Percentiles rank a stretch among this genome's conserved stretches.
Conservation (phyloP, 106 monocot genomes). For the Triglochin maritima region DNA sequence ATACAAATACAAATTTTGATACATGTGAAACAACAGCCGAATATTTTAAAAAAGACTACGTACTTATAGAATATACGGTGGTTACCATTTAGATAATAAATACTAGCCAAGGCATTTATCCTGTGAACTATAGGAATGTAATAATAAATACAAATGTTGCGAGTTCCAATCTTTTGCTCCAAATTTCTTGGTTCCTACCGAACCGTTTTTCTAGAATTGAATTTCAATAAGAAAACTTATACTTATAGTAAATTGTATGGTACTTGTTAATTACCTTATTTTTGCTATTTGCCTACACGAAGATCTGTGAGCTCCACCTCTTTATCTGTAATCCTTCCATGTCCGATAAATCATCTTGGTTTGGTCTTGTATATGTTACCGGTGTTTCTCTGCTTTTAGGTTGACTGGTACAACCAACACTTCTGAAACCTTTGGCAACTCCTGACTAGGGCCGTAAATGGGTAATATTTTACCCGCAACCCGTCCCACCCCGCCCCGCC, state of each 20-base stretch:
- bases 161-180: slow-evolving; percentile 44
- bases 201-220: no score
- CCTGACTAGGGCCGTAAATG: slow-evolving; percentile 78
- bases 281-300: slow-evolving; percentile 92
- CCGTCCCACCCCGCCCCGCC: no score
- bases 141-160: not conserved
- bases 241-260: slow-evolving; percentile 77
- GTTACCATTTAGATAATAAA: not conserved
- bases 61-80: no score
- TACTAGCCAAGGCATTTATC: not conserved
- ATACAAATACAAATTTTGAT: no score
- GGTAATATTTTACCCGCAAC: no score
- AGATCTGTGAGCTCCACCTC: slow-evolving; percentile 59
- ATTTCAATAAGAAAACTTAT: no score
- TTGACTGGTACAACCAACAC: slow-evolving; percentile 74
- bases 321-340: not conserved
- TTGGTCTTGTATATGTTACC: not conserved
- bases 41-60: no score
- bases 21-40: no score
- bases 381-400: slow-evolving; percentile 22
- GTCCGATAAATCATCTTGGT: not conserved
- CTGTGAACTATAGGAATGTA: not conserved
- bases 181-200: no score
- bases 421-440: slow-evolving; percentile 88
- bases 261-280: slow-evolving; percentile 80